These are phyloP conservation scores for Rubia peregrina DNA, from an alignment of 305 asterid genomes.

Conservation along the genomic window DNA sequence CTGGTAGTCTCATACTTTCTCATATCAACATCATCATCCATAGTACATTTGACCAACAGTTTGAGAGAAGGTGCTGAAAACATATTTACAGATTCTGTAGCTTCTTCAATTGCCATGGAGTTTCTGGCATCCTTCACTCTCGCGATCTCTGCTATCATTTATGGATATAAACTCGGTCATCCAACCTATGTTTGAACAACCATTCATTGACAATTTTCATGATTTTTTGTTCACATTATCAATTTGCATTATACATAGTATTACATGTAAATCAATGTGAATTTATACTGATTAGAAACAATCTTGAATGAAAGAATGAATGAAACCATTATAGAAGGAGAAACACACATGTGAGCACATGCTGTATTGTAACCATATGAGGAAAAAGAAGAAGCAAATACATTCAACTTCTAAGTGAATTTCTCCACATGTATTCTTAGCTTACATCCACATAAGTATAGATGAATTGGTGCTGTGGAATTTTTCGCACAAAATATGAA, in stretches of 20 bases:
- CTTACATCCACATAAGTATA: too few relatives aligned
- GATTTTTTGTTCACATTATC: neutral
- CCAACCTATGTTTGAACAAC: slow-evolving; percentile 49
- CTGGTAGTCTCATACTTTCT: slow-evolving; percentile 58
- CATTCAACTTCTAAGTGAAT: too few relatives aligned
- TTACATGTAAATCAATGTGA: slow-evolving; percentile 6
- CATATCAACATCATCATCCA: slow-evolving; percentile 75
- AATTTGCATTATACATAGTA: slow-evolving; percentile 2
- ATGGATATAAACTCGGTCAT: slow-evolving; percentile 68
- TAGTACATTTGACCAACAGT: slow-evolving; percentile 63
- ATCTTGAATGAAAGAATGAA: neutral
- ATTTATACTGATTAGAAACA: neutral
- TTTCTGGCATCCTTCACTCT: slow-evolving; percentile 67
- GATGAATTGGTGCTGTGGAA: too few relatives aligned
- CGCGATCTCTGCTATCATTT: slow-evolving; percentile 58
- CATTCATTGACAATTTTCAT: neutral
- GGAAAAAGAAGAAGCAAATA: too few relatives aligned
- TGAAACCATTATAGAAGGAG: neutral
- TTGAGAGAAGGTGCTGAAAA: slow-evolving; percentile 68
- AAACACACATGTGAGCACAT: neutral
- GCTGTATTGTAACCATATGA: too few relatives aligned
- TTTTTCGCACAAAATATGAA: too few relatives aligned
- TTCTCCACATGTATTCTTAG: too few relatives aligned
- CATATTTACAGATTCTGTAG: slow-evolving; percentile 77
- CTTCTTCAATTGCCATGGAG: slow-evolving; percentile 68